These are phyloP conservation scores for Vaccinium vitisidaea DNA, from an alignment of 148 eudicot genomes.

Conservation along the genomic window DNA sequence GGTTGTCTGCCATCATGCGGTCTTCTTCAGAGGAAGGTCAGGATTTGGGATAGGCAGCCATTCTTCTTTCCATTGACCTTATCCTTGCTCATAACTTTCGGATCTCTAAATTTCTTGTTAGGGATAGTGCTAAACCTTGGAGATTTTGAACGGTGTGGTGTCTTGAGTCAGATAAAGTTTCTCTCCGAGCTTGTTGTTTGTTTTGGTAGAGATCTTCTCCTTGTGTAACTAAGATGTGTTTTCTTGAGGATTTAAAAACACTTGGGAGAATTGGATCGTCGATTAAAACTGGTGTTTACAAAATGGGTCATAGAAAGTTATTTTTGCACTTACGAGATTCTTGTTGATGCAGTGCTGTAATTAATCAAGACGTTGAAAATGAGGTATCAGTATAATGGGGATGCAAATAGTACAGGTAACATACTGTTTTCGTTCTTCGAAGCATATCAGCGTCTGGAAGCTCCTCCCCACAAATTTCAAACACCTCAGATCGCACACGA, in stretches of 20 bases:
- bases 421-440: conserved; percentile 41
- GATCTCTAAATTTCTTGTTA: not conserved
- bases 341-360: not conserved
- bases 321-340: not conserved
- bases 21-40: not conserved
- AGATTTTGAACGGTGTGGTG: not conserved
- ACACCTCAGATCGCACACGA: conserved; percentile 52
- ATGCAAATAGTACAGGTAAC: not conserved
- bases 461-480: conserved; percentile 31
- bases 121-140: not conserved
- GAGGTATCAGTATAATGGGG: too few relatives aligned
- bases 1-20: not conserved
- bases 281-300: not conserved
- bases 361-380: too few relatives aligned
- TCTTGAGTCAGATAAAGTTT: not conserved
- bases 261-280: not conserved
- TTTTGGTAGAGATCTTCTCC: not conserved
- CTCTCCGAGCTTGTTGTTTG: not conserved
- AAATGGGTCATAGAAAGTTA: not conserved
- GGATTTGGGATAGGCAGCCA: not conserved
- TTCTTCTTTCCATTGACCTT: not conserved
- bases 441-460: conserved; percentile 35
- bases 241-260: not conserved
- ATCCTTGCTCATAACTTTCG: not conserved
- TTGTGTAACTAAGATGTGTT: not conserved